These are phyloP conservation scores for Phytophthora idaei DNA, from an alignment of 352 stramenopile species.

Conservation along the genomic window DNA sequence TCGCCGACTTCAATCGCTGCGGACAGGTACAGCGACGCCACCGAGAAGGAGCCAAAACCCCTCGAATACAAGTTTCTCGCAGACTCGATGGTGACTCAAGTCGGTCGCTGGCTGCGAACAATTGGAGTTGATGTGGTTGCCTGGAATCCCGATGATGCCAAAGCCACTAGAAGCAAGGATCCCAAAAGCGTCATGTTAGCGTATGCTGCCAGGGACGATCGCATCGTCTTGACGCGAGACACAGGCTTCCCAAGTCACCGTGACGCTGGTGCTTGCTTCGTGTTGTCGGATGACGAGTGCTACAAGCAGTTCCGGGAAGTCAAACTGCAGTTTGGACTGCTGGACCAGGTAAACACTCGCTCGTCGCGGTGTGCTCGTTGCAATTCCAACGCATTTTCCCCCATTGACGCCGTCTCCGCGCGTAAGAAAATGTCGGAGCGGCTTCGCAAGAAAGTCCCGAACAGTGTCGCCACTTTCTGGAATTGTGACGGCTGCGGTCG, in stretches of 20 bases:
- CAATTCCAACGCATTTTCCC: constrained; percentile 50
- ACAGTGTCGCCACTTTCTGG: constrained; percentile 46
- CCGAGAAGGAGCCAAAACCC: constrained; percentile 11
- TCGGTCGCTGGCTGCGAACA: constrained; percentile 73
- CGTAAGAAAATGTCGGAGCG: constrained; percentile 34
- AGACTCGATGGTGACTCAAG: constrained; percentile 75
- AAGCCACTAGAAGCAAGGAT: constrained; percentile 15
- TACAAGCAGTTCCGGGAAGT: constrained; percentile 68
- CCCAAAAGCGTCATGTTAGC: constrained; percentile 37
- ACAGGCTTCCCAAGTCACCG: constrained; percentile 44
- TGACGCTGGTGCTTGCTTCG: constrained; percentile 58
- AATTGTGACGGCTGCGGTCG: constrained; percentile 58
- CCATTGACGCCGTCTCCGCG: constrained; percentile 35
- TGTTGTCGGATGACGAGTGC: constrained; percentile 53
- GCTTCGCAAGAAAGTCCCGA: constrained; percentile 37
- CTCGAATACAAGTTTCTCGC: constrained; percentile 71
- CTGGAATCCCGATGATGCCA: constrained; percentile 40
- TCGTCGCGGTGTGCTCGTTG: constrained; percentile 55
- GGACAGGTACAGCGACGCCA: neutral
- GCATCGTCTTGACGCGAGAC: constrained; percentile 62
- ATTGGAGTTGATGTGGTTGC: constrained; percentile 75
- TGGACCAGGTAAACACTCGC: constrained; percentile 36
- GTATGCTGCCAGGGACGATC: constrained; percentile 40
- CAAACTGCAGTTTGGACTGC: constrained; percentile 59
- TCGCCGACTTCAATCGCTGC: neutral